Conservation (phyloP, 2,329 filamentous ascomycete species). For the Alternaria burnsii region DNA sequence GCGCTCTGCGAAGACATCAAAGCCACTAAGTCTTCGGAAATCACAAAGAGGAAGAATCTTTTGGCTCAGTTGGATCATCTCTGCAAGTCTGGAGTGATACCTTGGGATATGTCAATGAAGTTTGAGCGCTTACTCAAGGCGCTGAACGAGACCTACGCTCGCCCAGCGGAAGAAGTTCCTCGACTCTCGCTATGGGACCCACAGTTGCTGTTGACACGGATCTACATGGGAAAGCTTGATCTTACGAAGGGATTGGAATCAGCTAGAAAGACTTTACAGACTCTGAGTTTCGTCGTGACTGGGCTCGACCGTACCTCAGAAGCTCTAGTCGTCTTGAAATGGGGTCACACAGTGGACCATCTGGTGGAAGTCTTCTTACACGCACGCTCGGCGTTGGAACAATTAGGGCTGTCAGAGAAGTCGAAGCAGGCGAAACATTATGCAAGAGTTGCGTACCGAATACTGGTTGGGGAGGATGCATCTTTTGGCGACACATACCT, state of each 20-base stretch:
- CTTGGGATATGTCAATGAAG: not conserved
- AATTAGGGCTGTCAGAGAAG: constrained; percentile 24
- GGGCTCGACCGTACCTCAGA: constrained; percentile 21
- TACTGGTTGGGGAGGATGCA: constrained; percentile 47
- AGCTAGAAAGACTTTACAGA: constrained; percentile 10
- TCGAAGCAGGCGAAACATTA: constrained; percentile 36
- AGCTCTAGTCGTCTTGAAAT: constrained; percentile 29
- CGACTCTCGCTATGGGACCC: constrained; percentile 32
- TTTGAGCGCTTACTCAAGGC: constrained; percentile 21
- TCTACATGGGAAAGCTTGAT: constrained; percentile 17
- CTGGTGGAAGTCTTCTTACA: constrained; percentile 42
- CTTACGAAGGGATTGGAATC: constrained; percentile 14
- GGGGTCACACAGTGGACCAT: constrained; percentile 40
- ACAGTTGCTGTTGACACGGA: constrained; percentile 20
- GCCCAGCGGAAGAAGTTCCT: constrained; percentile 27
- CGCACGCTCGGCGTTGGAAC: constrained; percentile 34
- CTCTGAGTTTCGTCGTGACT: constrained; percentile 23
- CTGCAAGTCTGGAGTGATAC: not conserved
- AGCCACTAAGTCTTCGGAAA: constrained; percentile 8
- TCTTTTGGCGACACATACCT: not conserved
- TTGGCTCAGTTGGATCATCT: not conserved
- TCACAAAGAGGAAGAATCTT: constrained; percentile 15
- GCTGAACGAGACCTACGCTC: constrained; percentile 28
- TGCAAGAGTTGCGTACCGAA: constrained; percentile 43
- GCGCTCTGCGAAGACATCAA: constrained; percentile 23